Percentiles rank a stretch among this genome's conserved stretches.
Conservation (phyloP, 2,329 filamentous ascomycete genomes). For the Xylaria sp. region DNA sequence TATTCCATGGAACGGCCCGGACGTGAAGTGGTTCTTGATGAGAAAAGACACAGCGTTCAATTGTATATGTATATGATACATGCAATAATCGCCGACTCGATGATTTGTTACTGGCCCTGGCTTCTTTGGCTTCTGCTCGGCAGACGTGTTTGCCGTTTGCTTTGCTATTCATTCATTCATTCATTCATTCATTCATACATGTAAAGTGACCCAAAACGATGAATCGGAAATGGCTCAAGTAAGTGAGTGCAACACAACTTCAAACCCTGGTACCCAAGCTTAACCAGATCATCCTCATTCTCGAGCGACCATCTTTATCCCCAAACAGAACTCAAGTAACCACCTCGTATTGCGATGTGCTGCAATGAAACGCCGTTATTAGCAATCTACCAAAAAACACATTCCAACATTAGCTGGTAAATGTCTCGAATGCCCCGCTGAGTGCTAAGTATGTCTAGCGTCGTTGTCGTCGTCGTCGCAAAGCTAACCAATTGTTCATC, state of each 20-base stretch:
- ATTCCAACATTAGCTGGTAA: background rate
- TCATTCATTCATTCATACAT: no score
- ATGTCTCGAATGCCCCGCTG: background rate
- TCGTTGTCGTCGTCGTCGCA: background rate
- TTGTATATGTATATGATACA: no score
- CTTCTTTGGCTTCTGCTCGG: no score
- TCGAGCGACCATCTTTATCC: no score
- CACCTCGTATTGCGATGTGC: slow-evolving; percentile 13
- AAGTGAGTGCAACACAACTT: background rate
- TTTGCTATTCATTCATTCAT: no score
- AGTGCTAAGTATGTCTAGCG: background rate
- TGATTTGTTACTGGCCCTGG: no score
- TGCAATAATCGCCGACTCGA: no score
- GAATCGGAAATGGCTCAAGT: no score
- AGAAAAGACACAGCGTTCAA: background rate
- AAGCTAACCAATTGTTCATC: background rate
- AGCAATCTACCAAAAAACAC: background rate
- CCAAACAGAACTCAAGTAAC: background rate
- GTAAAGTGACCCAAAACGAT: no score
- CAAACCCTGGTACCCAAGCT: background rate
- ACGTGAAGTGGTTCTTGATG: background rate
- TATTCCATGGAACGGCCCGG: background rate
- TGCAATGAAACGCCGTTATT: background rate
- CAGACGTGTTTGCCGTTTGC: no score
- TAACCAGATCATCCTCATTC: background rate